Evolutionary conservation across 2,329 filamentous ascomycete species (phyloP).

Genomic region (Calonectria hongkongensis): DNA sequence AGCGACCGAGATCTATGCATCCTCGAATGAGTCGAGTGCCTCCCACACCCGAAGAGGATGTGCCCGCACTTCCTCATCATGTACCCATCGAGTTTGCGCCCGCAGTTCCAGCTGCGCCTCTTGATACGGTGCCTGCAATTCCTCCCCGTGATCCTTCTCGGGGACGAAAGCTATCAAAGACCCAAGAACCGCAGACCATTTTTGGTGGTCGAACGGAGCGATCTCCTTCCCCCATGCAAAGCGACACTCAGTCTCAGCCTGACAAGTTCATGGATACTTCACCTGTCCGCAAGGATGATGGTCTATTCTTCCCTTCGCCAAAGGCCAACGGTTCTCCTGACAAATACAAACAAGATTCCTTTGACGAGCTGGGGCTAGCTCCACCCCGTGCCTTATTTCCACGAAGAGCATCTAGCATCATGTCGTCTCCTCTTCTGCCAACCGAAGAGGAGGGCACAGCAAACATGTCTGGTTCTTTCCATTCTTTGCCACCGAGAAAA

Average conservation of each 20-base stretch:
- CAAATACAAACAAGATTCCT: conserved; percentile 66
- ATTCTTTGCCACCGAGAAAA: conserved; percentile 84
- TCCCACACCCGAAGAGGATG: conserved; percentile 67
- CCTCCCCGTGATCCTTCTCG: conserved; percentile 64
- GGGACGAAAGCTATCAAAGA: conserved; percentile 62
- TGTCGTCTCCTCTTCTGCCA: conserved; percentile 78
- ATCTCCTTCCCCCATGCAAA: conserved; percentile 73
- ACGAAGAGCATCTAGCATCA: conserved; percentile 75
- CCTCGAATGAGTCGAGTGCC: conserved; percentile 81
- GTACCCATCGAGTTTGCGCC: conserved; percentile 65
- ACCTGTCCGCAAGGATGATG: conserved; percentile 58
- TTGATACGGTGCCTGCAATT: conserved; percentile 64
- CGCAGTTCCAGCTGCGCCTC: conserved; percentile 69
- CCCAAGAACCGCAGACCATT: conserved; percentile 63
- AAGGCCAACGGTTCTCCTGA: conserved; percentile 65
- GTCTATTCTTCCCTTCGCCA: conserved; percentile 60
- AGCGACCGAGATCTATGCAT: conserved; percentile 83
- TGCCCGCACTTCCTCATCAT: conserved; percentile 65
- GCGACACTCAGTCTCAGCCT: conserved; percentile 57
- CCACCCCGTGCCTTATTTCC: conserved; percentile 71
- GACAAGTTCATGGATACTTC: conserved; percentile 56
- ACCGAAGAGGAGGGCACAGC: conserved; percentile 81
- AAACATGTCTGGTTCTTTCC: conserved; percentile 71
- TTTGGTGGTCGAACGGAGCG: conserved; percentile 75
- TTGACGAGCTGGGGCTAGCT: conserved; percentile 70